Percentiles rank a stretch among this genome's conserved stretches.
These are phyloP conservation scores for Kappamyces sp. DNA, from an alignment of 192 early-diverging fungal genomes.

Conservation along the genomic window DNA sequence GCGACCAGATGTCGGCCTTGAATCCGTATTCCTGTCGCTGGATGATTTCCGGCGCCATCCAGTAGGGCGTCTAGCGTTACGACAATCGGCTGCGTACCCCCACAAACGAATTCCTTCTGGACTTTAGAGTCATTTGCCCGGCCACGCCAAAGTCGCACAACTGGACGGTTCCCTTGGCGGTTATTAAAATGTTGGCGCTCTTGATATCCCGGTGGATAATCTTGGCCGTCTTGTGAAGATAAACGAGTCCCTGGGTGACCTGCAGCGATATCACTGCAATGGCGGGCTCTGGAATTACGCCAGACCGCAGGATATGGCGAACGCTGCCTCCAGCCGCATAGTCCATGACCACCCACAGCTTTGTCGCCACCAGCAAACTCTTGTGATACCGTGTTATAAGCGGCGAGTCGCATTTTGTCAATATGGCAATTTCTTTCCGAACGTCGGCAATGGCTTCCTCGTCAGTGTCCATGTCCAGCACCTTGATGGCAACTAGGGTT, in stretches of 20 bases:
- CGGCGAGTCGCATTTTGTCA: conserved; percentile 81
- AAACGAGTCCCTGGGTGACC: conserved; percentile 79
- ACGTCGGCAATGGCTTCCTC: conserved; percentile 96
- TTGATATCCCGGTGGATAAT: conserved; percentile 99
- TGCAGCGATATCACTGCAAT: conserved; percentile 85
- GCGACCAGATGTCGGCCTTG: conserved; percentile 97
- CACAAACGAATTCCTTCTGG: conserved; percentile 12
- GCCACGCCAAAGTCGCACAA: conserved; percentile 61
- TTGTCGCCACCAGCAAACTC: conserved; percentile 79
- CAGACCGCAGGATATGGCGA: conserved; percentile 69
- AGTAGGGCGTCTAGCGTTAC: conserved; percentile 53
- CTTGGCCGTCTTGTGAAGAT: conserved; percentile 79
- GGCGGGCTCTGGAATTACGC: conserved; percentile 81
- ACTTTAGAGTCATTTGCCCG: conserved; percentile 44
- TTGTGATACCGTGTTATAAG: conserved; percentile 94
- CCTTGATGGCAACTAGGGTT: conserved; percentile 86
- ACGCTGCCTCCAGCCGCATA: conserved; percentile 94
- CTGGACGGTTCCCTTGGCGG: conserved; percentile 42
- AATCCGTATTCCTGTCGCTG: conserved; percentile 67
- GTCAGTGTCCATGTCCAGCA: conserved; percentile 93
- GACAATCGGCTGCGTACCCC: conserved; percentile 48
- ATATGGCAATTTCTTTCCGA: conserved; percentile 84
- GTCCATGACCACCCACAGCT: conserved; percentile 98
- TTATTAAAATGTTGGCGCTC: conserved; percentile 68
- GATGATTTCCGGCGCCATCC: conserved; percentile 61